Conservation (phyloP, 305 asterid species). For the Salvia sclarea region DNA sequence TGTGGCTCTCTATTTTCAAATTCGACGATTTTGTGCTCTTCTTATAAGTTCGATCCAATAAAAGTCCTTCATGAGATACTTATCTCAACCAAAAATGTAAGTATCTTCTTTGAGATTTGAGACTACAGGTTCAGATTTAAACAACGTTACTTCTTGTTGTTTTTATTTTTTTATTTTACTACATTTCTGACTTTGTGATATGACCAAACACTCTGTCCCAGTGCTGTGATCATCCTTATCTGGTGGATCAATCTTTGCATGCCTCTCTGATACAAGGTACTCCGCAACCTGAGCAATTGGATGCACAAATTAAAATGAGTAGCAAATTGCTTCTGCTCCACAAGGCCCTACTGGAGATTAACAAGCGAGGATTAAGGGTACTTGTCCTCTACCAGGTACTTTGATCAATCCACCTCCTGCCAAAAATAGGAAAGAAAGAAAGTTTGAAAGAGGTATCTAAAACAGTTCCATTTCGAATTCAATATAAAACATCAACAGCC, state of each 20-base stretch:
- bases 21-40: conserved; percentile 43
- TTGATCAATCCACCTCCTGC: neutral
- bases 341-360: conserved; percentile 52
- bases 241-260: conserved; percentile 49
- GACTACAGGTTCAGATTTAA: conserved; percentile 11
- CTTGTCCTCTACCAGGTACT: conserved; percentile 65
- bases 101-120: conserved; percentile 25
- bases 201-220: conserved; percentile 27
- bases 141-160: neutral
- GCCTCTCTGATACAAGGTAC: conserved; percentile 42
- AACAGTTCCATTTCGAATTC: neutral
- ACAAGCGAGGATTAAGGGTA: conserved; percentile 52
- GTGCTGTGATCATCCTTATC: conserved; percentile 80
- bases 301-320: conserved; percentile 58
- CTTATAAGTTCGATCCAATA: conserved; percentile 27
- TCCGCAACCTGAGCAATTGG: conserved; percentile 42
- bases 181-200: conserved; percentile 14
- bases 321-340: conserved; percentile 62
- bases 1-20: conserved; percentile 58
- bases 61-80: conserved; percentile 43
- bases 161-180: conserved; percentile 11
- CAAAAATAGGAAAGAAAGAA: too few species aligned
- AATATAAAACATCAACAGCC: conserved; percentile 2
- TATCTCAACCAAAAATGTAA: conserved; percentile 52
- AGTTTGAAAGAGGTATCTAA: neutral